Base-by-base conservation (phyloP, 371 early-diverging fungal species). In the Ordospora pajunii region DNA sequence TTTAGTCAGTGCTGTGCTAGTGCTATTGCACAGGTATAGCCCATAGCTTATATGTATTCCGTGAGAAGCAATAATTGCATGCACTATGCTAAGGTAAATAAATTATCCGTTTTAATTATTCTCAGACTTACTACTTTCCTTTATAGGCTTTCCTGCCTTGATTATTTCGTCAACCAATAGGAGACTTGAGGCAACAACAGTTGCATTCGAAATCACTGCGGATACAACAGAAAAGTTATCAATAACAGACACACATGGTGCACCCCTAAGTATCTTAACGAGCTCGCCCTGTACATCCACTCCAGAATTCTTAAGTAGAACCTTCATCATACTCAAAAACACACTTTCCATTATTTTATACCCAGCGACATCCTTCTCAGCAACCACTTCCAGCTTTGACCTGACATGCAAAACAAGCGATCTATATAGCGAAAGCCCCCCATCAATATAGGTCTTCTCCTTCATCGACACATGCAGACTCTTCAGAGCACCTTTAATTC, bases 101-200 rank as follows among this genome's bases (percentile, higher is more conserved):
- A 32, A 32, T 32, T 32, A 32, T 32, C 32, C 32, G 32, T 32
- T 32, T 32, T 32, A 32, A 32, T 70, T 53, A 54, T 58, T 40
- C 10, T 40, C 23, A 3, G 32, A 14, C 51, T 68, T 62, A 14
- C 70, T 62, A 14, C 70, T 71, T 51, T 80, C 70, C 53, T 83
- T 83, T 21, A 85, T 70, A 27, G 79, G 54, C 77, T 86, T 83
- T 48, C 87, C 87, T 45, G 86, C 93, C 80, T 95, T 90, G 90
- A 99, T 94, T 88, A 99, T 97, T 87, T 98, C 98, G 86, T 99
- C 99, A 21, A 99, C 96, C 67, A 98, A 88, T 75, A 99, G 86
- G 77, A 99, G 87, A 87, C 94, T 98, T 83, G 92, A 91, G 22
- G 97, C 93, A 82, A 95, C 95, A 40, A 95, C 92, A 63, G 63